Percentiles rank a stretch among this genome's conserved stretches.
Conservation (phyloP, 2,329 filamentous ascomycete genomes). For the Trichoderma semiorbis region DNA sequence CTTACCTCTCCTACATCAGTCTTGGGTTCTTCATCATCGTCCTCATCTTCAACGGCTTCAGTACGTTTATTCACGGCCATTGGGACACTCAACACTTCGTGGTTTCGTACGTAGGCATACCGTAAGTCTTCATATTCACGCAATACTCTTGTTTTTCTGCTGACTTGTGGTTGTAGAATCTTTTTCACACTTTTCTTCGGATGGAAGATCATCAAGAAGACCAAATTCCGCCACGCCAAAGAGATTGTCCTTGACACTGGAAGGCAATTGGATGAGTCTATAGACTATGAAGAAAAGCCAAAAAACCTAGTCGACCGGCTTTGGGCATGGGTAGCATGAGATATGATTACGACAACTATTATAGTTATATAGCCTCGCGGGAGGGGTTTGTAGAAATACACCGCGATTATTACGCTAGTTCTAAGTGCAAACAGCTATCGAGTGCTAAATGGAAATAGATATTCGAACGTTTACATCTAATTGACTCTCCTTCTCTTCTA, state of each 20-base stretch:
- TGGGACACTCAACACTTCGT: not conserved
- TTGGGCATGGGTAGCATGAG: conserved; percentile 6
- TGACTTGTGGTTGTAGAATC: conserved; percentile 33
- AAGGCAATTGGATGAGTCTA: not conserved
- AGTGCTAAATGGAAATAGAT: not conserved
- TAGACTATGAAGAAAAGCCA: not conserved
- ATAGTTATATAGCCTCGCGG: not conserved
- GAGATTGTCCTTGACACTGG: conserved; percentile 1
- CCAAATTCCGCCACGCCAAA: not conserved
- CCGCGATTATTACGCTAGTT: not conserved
- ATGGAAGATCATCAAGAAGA: conserved; percentile 54
- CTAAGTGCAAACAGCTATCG: not conserved
- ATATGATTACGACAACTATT: not conserved
- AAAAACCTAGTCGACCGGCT: not conserved
- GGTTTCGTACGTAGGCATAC: not conserved
- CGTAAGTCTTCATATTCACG: not conserved
- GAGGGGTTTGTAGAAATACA: not conserved
- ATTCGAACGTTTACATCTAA: not conserved
- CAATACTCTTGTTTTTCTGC: not conserved
- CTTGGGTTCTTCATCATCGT: conserved; percentile 45
- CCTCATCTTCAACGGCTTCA: conserved; percentile 55
- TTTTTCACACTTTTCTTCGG: conserved; percentile 55
- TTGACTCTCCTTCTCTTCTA: not conserved
- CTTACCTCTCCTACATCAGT: conserved; percentile 50
- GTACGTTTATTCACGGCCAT: conserved; percentile 45